Evolutionary conservation across 78 protist species (phyloP).

Genomic region (Dictyostelium citrinum): DNA sequence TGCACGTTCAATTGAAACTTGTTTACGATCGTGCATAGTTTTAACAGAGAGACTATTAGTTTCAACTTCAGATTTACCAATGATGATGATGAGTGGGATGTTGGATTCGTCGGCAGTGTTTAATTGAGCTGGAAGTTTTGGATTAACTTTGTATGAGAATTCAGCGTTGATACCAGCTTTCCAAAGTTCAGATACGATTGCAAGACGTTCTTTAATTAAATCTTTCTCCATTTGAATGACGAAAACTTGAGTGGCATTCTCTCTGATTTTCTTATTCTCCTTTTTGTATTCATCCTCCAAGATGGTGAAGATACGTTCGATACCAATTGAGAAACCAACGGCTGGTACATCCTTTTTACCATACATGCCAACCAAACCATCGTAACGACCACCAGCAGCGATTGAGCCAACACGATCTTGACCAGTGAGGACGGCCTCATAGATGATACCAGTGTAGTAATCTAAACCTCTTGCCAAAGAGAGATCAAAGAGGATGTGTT

Average conservation of each 20-base stretch:
- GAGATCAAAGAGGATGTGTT: conserved; percentile 86
- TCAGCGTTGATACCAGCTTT: conserved; percentile 87
- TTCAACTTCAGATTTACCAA: conserved; percentile 86
- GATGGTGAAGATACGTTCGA: conserved; percentile 93
- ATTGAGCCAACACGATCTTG: conserved; percentile 88
- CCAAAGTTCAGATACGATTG: conserved; percentile 81
- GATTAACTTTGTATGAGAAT: conserved; percentile 69
- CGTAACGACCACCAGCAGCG: conserved; percentile 98
- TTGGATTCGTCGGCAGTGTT: conserved; percentile 40
- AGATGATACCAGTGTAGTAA: conserved; percentile 97
- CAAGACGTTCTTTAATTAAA: conserved; percentile 77
- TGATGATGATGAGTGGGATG: conserved; percentile 78
- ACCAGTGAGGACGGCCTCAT: conserved; percentile 89
- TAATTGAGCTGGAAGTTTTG: conserved; percentile 75
- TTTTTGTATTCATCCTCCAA: conserved; percentile 64
- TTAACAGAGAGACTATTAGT: conserved; percentile 65
- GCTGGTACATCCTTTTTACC: conserved; percentile 86
- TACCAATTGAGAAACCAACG: conserved; percentile 94
- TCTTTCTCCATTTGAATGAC: conserved; percentile 66
- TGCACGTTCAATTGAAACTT: conserved; percentile 24
- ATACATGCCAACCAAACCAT: conserved; percentile 94
- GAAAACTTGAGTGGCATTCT: conserved; percentile 65
- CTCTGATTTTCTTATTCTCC: background rate
- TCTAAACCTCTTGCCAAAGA: conserved; percentile 95
- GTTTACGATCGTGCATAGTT: conserved; percentile 39